Evolutionary conservation across 2,329 filamentous ascomycete species (phyloP), one percentile per base, ranked within the genome.

Genomic region (Colletotrichum cordylinicola): DNA sequence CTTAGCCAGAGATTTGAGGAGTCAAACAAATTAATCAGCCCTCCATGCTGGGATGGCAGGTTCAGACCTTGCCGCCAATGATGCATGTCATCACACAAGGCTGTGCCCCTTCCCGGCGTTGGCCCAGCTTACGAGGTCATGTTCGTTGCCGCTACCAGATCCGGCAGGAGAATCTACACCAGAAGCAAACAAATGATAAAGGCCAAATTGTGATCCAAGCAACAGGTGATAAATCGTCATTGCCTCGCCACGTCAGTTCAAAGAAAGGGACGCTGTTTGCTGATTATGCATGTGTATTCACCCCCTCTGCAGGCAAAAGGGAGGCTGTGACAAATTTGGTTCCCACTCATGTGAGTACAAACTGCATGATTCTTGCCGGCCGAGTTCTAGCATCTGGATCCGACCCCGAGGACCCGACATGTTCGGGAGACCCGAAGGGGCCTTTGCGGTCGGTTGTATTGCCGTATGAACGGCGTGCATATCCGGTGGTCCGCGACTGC

Each of bases 321-420:
- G 43, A 52, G 2, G n/a, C 43, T 48, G 43, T 2, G 1, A 48
- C 39, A 21, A 12, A 48, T 48, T 2, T 0, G 21, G 39, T 1
- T n/a, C 9, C 39, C 39, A 48, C 3, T 4, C 18, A 12, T n/a
- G 0, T 48, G 39, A 48, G 18, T 1, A 6, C 3, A 48, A 48
- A 48, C 3, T 21, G 1, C 39, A 0, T 48, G 9, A 1, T 48
- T 4, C n/a, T 48, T 2, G 18, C 4, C 1, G 43, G 0, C 2
- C 43, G 10, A 48, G 43, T 48, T 1, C 43, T 48, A 2, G 3
- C 2, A 2, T 5, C 6, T 48, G 12, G 4, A 52, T 52, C n/a
- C 43, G 3, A 52, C 1, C n/a, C 43, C 43, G n/a, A 21, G 3
- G 2, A 13, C 1, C n/a, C 43, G 43, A 52, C 18, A 21, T 21